These are phyloP conservation scores for Saturnispora ahearnii DNA, from an alignment of 805 yeast genomes.

Conservation along the genomic window DNA sequence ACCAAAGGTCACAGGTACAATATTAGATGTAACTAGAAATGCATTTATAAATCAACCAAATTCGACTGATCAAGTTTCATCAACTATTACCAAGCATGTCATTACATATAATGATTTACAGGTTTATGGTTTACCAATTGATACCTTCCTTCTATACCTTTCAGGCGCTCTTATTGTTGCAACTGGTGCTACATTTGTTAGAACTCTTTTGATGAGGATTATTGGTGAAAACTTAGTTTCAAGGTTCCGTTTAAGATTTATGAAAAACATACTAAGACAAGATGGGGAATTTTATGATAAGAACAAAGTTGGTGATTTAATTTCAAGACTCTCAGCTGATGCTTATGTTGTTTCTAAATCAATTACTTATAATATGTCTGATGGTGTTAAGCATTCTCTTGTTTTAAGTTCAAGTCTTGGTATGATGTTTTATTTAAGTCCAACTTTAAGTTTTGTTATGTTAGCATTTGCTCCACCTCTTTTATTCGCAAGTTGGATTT, in stretches of 20 bases:
- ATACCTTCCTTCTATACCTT: conserved; percentile 52
- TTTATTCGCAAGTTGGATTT: conserved; percentile 67
- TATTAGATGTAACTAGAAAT: conserved; percentile 39
- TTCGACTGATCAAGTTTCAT: neutral
- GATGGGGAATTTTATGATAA: conserved; percentile 87
- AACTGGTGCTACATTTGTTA: conserved; percentile 69
- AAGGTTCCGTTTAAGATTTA: conserved; percentile 66
- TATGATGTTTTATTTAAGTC: conserved; percentile 83
- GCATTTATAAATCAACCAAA: neutral
- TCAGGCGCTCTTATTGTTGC: conserved; percentile 61
- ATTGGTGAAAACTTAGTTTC: conserved; percentile 87
- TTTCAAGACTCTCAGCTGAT: conserved; percentile 80
- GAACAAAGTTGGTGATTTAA: conserved; percentile 86
- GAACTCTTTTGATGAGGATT: conserved; percentile 63
- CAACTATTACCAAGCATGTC: conserved; percentile 13
- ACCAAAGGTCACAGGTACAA: conserved; percentile 49
- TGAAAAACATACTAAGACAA: conserved; percentile 70
- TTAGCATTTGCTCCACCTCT: conserved; percentile 78
- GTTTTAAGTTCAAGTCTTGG: conserved; percentile 77
- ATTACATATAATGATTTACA: conserved; percentile 19
- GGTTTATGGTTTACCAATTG: conserved; percentile 51
- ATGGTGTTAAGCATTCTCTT: conserved; percentile 76
- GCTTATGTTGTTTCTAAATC: conserved; percentile 84
- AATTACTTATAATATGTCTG: conserved; percentile 81
- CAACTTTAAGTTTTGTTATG: conserved; percentile 72